phyloP scores from a whole-genome alignment of 202 grass and related monocot species.

The Zoysia matrella region DNA sequence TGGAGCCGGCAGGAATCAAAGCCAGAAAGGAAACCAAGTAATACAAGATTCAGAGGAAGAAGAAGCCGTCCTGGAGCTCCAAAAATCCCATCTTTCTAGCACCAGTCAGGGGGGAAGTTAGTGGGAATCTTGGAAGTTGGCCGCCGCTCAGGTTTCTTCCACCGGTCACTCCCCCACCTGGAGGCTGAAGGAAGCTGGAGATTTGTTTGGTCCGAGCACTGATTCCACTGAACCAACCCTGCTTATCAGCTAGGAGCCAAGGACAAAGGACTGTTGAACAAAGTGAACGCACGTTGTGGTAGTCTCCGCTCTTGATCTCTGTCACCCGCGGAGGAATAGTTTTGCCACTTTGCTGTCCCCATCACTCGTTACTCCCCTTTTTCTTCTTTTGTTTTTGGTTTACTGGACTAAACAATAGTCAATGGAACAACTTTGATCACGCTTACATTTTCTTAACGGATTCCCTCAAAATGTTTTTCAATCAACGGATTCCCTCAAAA shows the following conservation, averaged over 20 bases:
- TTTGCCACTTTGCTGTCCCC: constrained; percentile 15
- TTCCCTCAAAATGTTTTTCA: too few relatives aligned
- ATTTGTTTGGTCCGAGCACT: constrained; percentile 43
- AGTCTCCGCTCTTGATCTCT: constrained; percentile 25
- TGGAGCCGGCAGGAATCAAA: neutral
- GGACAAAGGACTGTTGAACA: neutral
- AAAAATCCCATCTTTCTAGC: constrained; percentile 42
- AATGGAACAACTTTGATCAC: too few relatives aligned
- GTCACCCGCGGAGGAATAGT: constrained; percentile 26
- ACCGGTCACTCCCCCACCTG: constrained; percentile 20
- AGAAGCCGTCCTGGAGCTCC: neutral
- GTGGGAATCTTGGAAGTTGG: constrained; percentile 49
- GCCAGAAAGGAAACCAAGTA: neutral
- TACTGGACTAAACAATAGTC: too few relatives aligned
- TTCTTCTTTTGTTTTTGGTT: too few relatives aligned
- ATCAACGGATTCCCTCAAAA: too few relatives aligned
- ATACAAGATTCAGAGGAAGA: constrained; percentile 32
- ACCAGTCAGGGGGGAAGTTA: constrained; percentile 12
- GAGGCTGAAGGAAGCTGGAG: constrained; percentile 9
- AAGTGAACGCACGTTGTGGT: constrained; percentile 31
- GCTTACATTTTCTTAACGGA: too few relatives aligned
- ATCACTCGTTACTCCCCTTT: neutral
- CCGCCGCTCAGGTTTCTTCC: constrained; percentile 31
- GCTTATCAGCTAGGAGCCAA: constrained; percentile 34
- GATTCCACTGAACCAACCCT: neutral